Percentiles rank a stretch among this genome's conserved stretches.
These are phyloP conservation scores for Macrophomina pseudophaseolina DNA, from an alignment of 2,329 filamentous ascomycete species.

Conservation along the genomic window DNA sequence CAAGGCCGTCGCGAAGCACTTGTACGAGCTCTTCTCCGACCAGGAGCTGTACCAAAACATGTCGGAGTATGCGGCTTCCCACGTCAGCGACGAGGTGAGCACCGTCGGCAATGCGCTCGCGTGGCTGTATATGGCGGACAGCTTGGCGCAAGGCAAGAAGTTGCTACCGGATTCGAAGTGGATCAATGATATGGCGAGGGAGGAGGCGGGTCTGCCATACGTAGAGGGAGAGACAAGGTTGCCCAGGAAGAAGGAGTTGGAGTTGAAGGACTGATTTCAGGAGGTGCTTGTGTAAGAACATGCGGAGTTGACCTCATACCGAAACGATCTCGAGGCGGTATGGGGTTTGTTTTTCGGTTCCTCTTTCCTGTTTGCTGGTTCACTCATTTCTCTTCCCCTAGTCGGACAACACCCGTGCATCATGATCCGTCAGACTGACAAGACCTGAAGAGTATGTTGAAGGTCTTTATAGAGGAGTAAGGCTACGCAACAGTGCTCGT, in stretches of 20 bases:
- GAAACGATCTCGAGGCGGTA: neutral
- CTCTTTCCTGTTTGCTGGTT: no score
- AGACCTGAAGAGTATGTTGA: no score
- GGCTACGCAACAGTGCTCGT: no score
- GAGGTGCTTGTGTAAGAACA: neutral
- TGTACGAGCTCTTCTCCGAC: constrained; percentile 70
- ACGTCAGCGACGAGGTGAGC: constrained; percentile 80
- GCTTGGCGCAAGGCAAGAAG: constrained; percentile 63
- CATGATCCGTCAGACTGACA: no score
- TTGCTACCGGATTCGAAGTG: constrained; percentile 66
- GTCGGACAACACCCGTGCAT: no score
- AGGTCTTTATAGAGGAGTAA: no score
- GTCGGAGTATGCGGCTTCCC: constrained; percentile 65
- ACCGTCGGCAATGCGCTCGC: constrained; percentile 78
- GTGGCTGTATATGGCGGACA: constrained; percentile 79
- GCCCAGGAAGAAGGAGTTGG: constrained; percentile 45
- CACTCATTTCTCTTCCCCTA: no score
- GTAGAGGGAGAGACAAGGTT: constrained; percentile 64
- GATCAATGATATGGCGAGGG: constrained; percentile 76
- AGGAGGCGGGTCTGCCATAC: constrained; percentile 67
- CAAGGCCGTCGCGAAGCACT: constrained; percentile 69
- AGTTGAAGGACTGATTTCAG: constrained; percentile 16
- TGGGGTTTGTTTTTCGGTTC: neutral
- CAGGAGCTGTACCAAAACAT: constrained; percentile 69
- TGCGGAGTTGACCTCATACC: neutral